phyloP scores from a whole-genome alignment of 306 rosid genomes.

The Dalbergia cochinchinensis region DNA sequence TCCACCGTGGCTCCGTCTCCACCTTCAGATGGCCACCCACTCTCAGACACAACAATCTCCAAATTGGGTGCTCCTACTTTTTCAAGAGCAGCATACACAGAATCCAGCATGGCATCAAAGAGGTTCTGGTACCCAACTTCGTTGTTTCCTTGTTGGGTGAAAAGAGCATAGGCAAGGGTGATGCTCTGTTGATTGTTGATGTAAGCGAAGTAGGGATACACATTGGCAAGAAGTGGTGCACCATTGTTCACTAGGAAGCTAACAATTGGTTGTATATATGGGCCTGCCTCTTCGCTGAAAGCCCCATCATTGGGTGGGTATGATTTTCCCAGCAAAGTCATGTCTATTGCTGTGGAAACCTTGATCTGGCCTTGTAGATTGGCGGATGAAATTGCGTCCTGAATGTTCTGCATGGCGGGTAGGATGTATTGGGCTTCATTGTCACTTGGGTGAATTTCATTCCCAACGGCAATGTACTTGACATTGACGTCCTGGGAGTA shows the following conservation, averaged over 20 bases:
- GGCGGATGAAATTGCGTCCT: conserved; percentile 47
- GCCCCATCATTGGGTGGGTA: conserved; percentile 58
- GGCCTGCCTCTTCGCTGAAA: conserved; percentile 39
- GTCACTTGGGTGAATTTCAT: conserved; percentile 42
- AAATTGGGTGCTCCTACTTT: conserved; percentile 48
- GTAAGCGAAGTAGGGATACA: too few relatives aligned
- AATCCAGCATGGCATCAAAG: too few relatives aligned
- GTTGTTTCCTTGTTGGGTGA: too few relatives aligned
- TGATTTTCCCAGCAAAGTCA: conserved; percentile 16
- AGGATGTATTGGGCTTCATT: conserved; percentile 39
- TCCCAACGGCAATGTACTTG: conserved; percentile 59
- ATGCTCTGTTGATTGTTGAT: too few relatives aligned
- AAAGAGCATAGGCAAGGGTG: too few relatives aligned
- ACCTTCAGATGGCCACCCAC: background rate
- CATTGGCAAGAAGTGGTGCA: too few relatives aligned
- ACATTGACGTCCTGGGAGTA: conserved; percentile 53
- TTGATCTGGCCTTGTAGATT: conserved; percentile 59
- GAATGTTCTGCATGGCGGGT: conserved; percentile 52
- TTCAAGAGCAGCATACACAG: background rate
- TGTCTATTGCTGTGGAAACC: conserved; percentile 63
- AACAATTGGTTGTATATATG: conserved; percentile 6
- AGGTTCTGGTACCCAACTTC: too few relatives aligned
- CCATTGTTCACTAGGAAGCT: too few relatives aligned
- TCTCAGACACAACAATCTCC: conserved; percentile 65
- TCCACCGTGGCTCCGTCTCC: too few relatives aligned